These are phyloP conservation scores for Hortiboletus campestris DNA, from an alignment of 768 basidiomycete genomes.

Conservation along the genomic window DNA sequence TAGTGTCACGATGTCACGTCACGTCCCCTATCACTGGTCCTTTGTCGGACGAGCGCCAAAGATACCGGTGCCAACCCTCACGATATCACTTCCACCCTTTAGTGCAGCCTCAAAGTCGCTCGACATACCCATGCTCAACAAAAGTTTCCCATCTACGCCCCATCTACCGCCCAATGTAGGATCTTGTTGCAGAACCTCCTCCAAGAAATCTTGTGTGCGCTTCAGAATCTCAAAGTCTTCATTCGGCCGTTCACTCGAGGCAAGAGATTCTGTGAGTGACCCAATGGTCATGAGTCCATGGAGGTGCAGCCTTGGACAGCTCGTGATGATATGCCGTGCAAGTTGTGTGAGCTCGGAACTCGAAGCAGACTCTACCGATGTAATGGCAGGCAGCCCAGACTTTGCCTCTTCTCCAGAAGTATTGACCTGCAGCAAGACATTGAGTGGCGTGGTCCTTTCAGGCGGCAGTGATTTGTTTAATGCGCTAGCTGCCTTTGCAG, in stretches of 20 bases:
- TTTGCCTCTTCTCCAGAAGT: constrained; percentile 92
- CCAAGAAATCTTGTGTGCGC: constrained; percentile 59
- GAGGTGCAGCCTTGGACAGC: constrained; percentile 74
- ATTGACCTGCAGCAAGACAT: constrained; percentile 90
- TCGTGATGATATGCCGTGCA: constrained; percentile 63
- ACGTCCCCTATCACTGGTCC: constrained; percentile 15
- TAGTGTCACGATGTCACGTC: constrained; percentile 30
- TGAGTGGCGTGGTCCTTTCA: constrained; percentile 59
- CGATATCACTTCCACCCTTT: constrained; percentile 79
- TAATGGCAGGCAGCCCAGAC: constrained; percentile 74
- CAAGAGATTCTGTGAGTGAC: constrained; percentile 67
- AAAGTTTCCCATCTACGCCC: constrained; percentile 52
- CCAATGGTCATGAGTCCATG: constrained; percentile 98
- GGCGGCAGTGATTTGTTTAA: constrained; percentile 70
- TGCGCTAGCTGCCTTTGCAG: constrained; percentile 73
- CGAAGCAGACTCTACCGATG: constrained; percentile 28
- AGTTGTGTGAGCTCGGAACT: constrained; percentile 60
- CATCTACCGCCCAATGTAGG: constrained; percentile 30
- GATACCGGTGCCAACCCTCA: constrained; percentile 88
- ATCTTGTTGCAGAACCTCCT: constrained; percentile 40
- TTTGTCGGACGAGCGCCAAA: constrained; percentile 75
- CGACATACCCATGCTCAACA: constrained; percentile 96
- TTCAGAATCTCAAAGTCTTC: constrained; percentile 75
- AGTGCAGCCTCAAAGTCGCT: constrained; percentile 90
- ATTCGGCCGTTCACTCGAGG: constrained; percentile 43